A percentile compares a stretch with the other conserved stretches of the same genome.
Conservation (phyloP, 306 rosid genomes). For the Arachis stenosperma region DNA sequence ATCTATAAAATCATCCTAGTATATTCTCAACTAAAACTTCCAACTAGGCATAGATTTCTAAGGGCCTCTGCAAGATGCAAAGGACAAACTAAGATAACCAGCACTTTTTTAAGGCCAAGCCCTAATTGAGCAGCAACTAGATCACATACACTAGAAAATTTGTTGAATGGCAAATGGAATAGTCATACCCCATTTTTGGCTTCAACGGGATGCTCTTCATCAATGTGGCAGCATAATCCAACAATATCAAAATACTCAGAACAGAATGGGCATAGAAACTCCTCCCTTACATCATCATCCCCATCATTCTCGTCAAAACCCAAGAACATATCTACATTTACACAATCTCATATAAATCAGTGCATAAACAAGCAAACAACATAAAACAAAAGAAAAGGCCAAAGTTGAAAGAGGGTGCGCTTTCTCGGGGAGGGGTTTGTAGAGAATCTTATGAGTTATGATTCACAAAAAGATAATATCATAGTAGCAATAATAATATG, state of each 20-base stretch:
- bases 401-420: background rate
- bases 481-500: background rate
- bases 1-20: slow-evolving; percentile 19
- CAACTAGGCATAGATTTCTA: slow-evolving; percentile 11
- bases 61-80: slow-evolving; percentile 6
- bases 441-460: slow-evolving; percentile 7
- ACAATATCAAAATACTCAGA: slow-evolving; percentile 89
- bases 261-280: slow-evolving; percentile 92
- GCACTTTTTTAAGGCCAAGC: background rate
- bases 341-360: slow-evolving; percentile 31
- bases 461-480: background rate
- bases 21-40: slow-evolving; percentile 12
- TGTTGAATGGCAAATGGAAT: slow-evolving; percentile 12
- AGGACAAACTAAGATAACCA: slow-evolving; percentile 15
- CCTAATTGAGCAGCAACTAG: background rate
- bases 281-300: slow-evolving; percentile 89
- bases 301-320: slow-evolving; percentile 87
- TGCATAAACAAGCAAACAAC: background rate
- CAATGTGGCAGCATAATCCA: slow-evolving; percentile 97
- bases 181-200: slow-evolving; percentile 85
- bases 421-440: background rate
- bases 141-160: background rate
- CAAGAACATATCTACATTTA: slow-evolving; percentile 77
- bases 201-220: slow-evolving; percentile 92
- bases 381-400: too few species aligned